Conservation (phyloP, 2,329 filamentous ascomycete species). For the Colletotrichum tofieldiae region DNA sequence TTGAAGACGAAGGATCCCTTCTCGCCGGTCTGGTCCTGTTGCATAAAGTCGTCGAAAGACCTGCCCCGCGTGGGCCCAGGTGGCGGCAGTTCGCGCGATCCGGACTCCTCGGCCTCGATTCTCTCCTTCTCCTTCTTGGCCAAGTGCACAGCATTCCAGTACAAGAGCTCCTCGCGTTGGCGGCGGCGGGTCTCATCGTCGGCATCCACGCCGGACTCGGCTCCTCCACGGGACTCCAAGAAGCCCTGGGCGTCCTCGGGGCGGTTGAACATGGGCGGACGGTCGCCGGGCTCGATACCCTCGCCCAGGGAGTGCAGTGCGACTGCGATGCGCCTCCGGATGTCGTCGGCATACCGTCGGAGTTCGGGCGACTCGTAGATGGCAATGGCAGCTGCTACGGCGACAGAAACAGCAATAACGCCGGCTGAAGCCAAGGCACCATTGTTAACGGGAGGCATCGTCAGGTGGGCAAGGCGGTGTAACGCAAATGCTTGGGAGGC, state of each 20-base stretch:
- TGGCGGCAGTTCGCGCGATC: constrained; percentile 36
- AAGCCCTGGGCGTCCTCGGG: constrained; percentile 78
- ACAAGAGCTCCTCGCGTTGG: constrained; percentile 76
- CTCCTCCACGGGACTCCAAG: constrained; percentile 65
- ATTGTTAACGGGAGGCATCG: constrained; percentile 70
- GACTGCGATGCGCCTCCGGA: constrained; percentile 73
- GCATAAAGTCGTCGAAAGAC: constrained; percentile 74
- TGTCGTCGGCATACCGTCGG: constrained; percentile 72
- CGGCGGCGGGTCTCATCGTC: constrained; percentile 74
- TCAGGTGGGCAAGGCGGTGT: constrained; percentile 34
- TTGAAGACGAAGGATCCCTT: constrained; percentile 72
- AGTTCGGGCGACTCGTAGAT: constrained; percentile 77
- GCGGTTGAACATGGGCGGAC: constrained; percentile 73
- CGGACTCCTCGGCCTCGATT: constrained; percentile 44
- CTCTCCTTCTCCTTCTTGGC: constrained; percentile 60
- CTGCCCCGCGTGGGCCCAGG: constrained; percentile 51
- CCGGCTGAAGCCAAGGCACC: constrained; percentile 69
- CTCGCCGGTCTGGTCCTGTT: constrained; percentile 65
- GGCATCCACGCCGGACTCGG: constrained; percentile 69
- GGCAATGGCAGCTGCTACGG: constrained; percentile 71
- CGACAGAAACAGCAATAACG: constrained; percentile 71
- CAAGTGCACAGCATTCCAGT: constrained; percentile 73
- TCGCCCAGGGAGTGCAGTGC: constrained; percentile 74
- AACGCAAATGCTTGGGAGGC: constrained; percentile 27
- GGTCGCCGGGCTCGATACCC: constrained; percentile 63